Evolutionary conservation across 371 early-diverging fungal genomes (phyloP), one percentile per base, ranked within the genome.

Genomic region (Mucor piriformis): DNA sequence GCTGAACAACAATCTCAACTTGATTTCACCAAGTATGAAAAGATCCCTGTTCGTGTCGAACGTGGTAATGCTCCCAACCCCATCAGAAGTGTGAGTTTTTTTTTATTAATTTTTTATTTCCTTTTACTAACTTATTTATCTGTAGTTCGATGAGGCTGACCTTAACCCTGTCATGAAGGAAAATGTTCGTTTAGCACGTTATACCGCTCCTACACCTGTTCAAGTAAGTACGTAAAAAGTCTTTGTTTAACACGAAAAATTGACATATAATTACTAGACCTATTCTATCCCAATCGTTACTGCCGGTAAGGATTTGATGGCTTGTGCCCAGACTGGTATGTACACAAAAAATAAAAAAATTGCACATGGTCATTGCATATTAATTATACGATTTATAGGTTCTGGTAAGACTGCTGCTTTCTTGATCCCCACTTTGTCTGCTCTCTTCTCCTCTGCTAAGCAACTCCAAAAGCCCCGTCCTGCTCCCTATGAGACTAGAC

Each of bases 261-360:
- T 32, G 23, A 46, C 21, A 16, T 44, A 7, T 24, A 12, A 23
- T 21, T 24, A 12, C 18, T 57, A 93, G 81, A 77, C 76, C 50
- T 77, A 89, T 54, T 81, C 88, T 16, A 83, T 92, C 25, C 86
- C 91, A 4, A 76, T 89, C 35, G 69, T 91, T 18, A 64, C 80
- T 18, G 71, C 73, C 4, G 86, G 86, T n/a, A 74, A 84, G 15
- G 89, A 91, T 62, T 48, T 93, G 33, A 84, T 93, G 79, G 90
- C 88, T 0, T 89, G 89, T 59, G 93, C 92, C 3, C 92, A 92
- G 27, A 94, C 93, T 11, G 92, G 93, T 64, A 64, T 54, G 54
- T 44, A 24, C 5, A 33, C 15, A 50, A 57, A 33, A 47, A 29
- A 29, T 5, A 29, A 29, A 29, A 29, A 29, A 29, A 29, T n/a